Percentiles rank a stretch among this genome's conserved stretches.
phyloP scores from a whole-genome alignment of 2,329 filamentous ascomycete species.

The Botrytis aclada region DNA sequence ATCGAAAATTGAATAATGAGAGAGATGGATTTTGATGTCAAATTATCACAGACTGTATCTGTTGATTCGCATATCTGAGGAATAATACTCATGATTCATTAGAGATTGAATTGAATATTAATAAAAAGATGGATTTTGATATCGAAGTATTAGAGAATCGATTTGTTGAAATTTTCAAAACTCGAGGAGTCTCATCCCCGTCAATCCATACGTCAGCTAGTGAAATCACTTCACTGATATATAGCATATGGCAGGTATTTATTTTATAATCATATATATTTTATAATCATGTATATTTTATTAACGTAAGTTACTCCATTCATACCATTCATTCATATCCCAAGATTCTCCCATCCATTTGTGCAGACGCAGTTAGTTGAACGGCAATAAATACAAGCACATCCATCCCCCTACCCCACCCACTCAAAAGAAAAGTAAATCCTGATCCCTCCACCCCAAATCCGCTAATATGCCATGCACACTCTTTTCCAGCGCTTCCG shows the following conservation, averaged over 20 bases:
- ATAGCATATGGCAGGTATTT: not conserved
- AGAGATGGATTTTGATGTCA: no score
- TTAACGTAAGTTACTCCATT: not conserved
- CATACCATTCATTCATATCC: not conserved
- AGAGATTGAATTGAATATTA: no score
- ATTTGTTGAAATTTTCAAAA: no score
- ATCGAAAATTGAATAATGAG: no score
- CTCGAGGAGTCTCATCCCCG: no score
- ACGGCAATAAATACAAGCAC: not conserved
- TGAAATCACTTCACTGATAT: not conserved
- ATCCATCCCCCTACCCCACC: not conserved
- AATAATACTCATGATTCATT: no score
- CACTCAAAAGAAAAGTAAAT: slow-evolving; percentile 70
- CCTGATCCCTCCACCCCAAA: slow-evolving; percentile 69
- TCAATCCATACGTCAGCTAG: no score
- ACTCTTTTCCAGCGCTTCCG: slow-evolving; percentile 68
- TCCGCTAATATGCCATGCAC: slow-evolving; percentile 54
- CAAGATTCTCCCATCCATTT: not conserved
- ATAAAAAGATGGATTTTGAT: no score
- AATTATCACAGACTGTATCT: no score
- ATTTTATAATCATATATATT: not conserved
- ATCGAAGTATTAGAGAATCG: no score
- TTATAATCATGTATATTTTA: not conserved
- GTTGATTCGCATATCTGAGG: fast-evolving
- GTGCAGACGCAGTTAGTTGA: not conserved